Evolutionary conservation across 75 land plant species (phyloP).

Genomic region (Picea glauca): DNA sequence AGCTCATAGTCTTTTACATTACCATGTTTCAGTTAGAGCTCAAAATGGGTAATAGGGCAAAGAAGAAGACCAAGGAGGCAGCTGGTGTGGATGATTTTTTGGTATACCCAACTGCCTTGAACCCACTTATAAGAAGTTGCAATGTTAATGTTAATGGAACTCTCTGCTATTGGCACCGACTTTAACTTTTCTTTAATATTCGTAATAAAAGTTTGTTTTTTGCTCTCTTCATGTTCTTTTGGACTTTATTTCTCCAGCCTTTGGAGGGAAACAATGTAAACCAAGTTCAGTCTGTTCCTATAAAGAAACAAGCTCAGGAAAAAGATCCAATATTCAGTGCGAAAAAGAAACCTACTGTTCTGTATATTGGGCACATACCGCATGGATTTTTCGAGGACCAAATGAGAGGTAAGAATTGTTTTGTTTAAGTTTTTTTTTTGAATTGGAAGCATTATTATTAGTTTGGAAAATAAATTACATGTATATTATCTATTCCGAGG

Average conservation of each 20-base stretch:
- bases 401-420: constrained; percentile 30
- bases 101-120: neutral
- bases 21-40: neutral
- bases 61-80: neutral
- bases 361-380: neutral
- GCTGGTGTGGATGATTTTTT: neutral
- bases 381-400: constrained; percentile 34
- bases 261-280: constrained; percentile 1
- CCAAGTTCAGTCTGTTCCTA: neutral
- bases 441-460: neutral
- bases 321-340: neutral
- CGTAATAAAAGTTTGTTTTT: neutral
- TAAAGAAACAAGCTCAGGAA: neutral
- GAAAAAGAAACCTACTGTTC: neutral
- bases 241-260: neutral
- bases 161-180: neutral
- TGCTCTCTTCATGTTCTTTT: neutral
- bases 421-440: neutral
- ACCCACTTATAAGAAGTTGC: neutral
- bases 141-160: neutral
- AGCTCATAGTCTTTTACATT: neutral
- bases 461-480: neutral
- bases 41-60: neutral
- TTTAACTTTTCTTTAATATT: neutral
- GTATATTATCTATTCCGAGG: too few relatives aligned